Conservation (phyloP, 73 alveolate species). For the Symbiodinium natans region DNA sequence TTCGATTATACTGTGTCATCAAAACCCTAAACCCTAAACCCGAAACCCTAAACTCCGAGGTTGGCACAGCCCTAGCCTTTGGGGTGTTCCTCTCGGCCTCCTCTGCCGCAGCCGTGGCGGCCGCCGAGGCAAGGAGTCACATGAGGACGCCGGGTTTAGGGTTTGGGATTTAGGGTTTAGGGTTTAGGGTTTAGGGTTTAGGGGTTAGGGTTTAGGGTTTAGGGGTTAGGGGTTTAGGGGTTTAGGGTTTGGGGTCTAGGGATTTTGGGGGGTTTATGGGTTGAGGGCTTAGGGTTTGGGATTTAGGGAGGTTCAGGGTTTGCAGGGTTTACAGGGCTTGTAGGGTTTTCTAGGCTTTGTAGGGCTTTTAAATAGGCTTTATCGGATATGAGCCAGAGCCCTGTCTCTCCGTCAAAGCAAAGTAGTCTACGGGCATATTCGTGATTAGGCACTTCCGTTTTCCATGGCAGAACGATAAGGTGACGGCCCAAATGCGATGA, state of each 20-base stretch:
- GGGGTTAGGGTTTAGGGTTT: background rate
- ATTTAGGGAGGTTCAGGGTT: background rate
- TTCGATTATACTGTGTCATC: background rate
- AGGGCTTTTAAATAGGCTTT: too few relatives aligned
- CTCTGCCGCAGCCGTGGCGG: conserved; percentile 77
- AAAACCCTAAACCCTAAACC: background rate
- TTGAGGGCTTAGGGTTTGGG: too few relatives aligned
- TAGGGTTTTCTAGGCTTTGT: too few relatives aligned
- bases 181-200: background rate
- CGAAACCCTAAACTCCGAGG: background rate
- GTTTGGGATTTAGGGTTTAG: background rate
- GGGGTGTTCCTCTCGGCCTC: conserved; percentile 82
- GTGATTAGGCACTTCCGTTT: too few relatives aligned
- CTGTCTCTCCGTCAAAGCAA: too few relatives aligned
- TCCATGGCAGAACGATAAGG: too few relatives aligned
- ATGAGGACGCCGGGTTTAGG: background rate
- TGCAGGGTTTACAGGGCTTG: background rate
- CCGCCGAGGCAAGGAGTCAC: conserved; percentile 34
- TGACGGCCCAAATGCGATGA: too few relatives aligned
- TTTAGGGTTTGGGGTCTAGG: background rate
- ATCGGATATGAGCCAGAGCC: too few relatives aligned
- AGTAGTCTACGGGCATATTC: too few relatives aligned
- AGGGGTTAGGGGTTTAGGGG: background rate
- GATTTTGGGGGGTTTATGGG: too few relatives aligned
- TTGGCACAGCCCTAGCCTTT: conserved; percentile 66